These are phyloP conservation scores for Populus deltoides DNA, from an alignment of 345 rosid species.

Conservation along the genomic window DNA sequence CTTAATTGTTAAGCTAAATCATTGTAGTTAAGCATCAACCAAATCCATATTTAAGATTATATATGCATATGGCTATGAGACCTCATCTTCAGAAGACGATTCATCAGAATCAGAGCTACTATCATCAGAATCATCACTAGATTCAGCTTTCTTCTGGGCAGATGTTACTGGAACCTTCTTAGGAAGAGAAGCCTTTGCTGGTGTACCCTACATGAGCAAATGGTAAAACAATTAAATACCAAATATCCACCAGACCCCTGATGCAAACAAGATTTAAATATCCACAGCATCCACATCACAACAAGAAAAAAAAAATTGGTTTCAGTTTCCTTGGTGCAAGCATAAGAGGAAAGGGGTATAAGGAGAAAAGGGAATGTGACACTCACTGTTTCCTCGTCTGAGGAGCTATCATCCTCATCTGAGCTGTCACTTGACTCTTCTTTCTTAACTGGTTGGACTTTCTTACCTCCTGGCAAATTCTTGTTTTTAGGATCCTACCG, in stretches of 20 bases:
- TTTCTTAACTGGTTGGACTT: not conserved
- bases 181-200: conserved; percentile 6
- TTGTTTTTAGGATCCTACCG: too few species aligned
- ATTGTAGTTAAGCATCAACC: too few species aligned
- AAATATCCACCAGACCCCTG: too few species aligned
- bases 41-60: too few species aligned
- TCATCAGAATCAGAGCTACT: conserved; percentile 11
- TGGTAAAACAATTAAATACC: not conserved
- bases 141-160: conserved; percentile 23
- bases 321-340: not conserved
- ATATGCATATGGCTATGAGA: not conserved
- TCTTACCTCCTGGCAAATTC: not conserved
- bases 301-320: too few species aligned
- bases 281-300: not conserved
- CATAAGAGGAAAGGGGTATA: not conserved
- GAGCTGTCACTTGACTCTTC: conserved; percentile 5
- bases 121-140: conserved; percentile 41
- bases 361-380: not conserved
- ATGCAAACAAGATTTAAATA: not conserved
- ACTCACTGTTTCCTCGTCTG: conserved; percentile 18
- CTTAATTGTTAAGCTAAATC: too few species aligned
- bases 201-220: not conserved
- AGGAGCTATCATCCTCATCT: conserved; percentile 7
- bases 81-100: not conserved
- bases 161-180: conserved; percentile 13